Evolutionary conservation across 495 filamentous ascomycete genomes (phyloP), one percentile per base, ranked within the genome.

Genomic region (Pseudevernia furfuracea): DNA sequence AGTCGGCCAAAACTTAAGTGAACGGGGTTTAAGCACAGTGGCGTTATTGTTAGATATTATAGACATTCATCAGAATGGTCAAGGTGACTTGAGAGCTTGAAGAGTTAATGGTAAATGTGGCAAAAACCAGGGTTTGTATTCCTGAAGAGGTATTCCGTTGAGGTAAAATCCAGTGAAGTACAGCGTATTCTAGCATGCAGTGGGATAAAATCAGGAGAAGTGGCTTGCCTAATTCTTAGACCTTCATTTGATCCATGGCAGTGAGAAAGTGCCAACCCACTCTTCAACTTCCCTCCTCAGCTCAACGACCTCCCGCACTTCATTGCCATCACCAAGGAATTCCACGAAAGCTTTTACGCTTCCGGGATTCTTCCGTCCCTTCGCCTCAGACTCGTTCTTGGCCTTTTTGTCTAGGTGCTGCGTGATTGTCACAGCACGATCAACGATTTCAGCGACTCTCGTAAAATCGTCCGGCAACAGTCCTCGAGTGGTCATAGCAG

Each of bases 401-500:
- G 90, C 92, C 28, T 81, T 81, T 78, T 91, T 93, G 71, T 97
- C 90, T 19, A 97, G 76, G 64, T 87, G 79, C 71, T 89, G 84
- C 1, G 93, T 89, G 68, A 98, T 91, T 4, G 81, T 84, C 19
- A 97, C 92, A 17, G 91, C 89, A 34, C 91, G 86, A 73, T 96
- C 90, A n/a, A 98, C 91, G 59, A 97, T 89, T 68, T 93, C 91
- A 17, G 91, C 94, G 15, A 98, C 92, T 8, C 91, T 83, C 62
- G 81, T 81, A 74, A 98, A 98, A 74, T 98, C 94, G 38, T 86
- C 86, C 58, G 92, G 85, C 65, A 81, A 79, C 75, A 98, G 92
- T 6, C 95, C 95, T 55, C 94, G 82, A 4, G 94, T 97, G 21
- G 94, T 98, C 94, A 98, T 98, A 59, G 94, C 94, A 1, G 94